These are phyloP conservation scores for Leishmania guyanensis DNA, from an alignment of 208 protist genomes.

Conservation along the genomic window DNA sequence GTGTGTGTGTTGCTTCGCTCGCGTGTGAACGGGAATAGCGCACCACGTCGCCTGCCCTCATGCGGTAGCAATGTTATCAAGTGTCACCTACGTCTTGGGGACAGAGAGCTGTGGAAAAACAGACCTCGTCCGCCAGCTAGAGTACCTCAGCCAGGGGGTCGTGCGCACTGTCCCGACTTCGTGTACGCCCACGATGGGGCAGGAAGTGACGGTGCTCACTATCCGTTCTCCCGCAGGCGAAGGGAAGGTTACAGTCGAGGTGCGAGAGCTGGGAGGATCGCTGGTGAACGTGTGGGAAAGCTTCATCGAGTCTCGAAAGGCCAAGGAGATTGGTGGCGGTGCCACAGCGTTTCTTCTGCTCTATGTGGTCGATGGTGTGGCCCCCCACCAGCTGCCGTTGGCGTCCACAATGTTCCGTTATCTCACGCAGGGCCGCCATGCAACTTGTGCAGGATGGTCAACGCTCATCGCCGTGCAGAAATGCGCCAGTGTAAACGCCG, in stretches of 20 bases:
- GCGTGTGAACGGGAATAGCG: too few species aligned
- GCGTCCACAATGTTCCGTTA: slow-evolving; percentile 41
- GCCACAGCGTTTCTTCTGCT: slow-evolving; percentile 41
- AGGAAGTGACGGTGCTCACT: slow-evolving; percentile 53
- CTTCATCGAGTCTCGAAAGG: slow-evolving; percentile 49
- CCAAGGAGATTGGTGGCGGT: slow-evolving; percentile 16
- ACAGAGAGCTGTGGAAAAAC: slow-evolving; percentile 72
- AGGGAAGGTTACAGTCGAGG: slow-evolving; percentile 41
- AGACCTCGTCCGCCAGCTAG: slow-evolving; percentile 60
- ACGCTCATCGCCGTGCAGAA: slow-evolving; percentile 69
- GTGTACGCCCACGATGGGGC: slow-evolving; percentile 61
- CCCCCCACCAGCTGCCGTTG: slow-evolving; percentile 59
- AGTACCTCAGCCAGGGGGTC: slow-evolving; percentile 33
- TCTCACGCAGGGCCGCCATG: slow-evolving; percentile 31
- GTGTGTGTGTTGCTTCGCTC: neutral
- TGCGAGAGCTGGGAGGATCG: slow-evolving; percentile 70
- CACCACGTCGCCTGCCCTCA: neutral
- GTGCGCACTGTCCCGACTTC: slow-evolving; percentile 30
- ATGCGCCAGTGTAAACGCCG: slow-evolving; percentile 36
- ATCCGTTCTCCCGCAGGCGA: slow-evolving; percentile 14
- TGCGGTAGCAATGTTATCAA: slow-evolving; percentile 9
- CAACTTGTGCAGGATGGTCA: slow-evolving; percentile 58
- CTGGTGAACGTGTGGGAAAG: slow-evolving; percentile 65
- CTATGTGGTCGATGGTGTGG: slow-evolving; percentile 71
- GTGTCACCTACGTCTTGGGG: slow-evolving; percentile 68